phyloP scores from a whole-genome alignment of 2,329 filamentous ascomycete genomes.

The Mariannaea elegans region DNA sequence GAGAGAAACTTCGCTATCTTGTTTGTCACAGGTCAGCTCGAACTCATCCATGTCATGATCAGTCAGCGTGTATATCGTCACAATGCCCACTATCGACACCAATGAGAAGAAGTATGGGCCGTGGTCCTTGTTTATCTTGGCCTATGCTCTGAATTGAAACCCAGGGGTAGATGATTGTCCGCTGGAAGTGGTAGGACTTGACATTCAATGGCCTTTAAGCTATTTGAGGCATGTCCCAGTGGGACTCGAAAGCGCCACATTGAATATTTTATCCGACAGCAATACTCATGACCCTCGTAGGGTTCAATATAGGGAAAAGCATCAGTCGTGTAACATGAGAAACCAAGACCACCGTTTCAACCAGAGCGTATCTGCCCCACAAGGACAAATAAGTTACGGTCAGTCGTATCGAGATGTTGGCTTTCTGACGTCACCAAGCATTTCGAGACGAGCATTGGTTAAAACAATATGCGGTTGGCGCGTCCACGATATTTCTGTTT shows the following conservation, averaged over 20 bases:
- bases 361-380: slow-evolving; percentile 20
- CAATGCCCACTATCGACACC: slow-evolving; percentile 40
- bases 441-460: slow-evolving; percentile 34
- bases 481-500: slow-evolving; percentile 28
- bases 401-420: slow-evolving; percentile 19
- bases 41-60: slow-evolving; percentile 44
- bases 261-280: slow-evolving; percentile 30
- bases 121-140: slow-evolving; percentile 36
- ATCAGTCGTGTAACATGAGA: slow-evolving; percentile 29
- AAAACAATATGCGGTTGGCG: slow-evolving; percentile 31
- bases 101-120: slow-evolving; percentile 42
- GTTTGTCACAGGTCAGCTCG: slow-evolving; percentile 39
- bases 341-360: slow-evolving; percentile 24
- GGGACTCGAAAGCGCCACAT: slow-evolving; percentile 24
- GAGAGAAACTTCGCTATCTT: slow-evolving; percentile 29
- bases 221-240: slow-evolving; percentile 12
- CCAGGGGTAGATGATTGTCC: neutral
- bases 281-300: slow-evolving; percentile 17
- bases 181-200: slow-evolving; percentile 9
- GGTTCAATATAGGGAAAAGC: slow-evolving; percentile 13
- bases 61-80: slow-evolving; percentile 35
- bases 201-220: slow-evolving; percentile 29
- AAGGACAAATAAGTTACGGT: slow-evolving; percentile 15
- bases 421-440: slow-evolving; percentile 17
- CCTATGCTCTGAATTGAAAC: neutral